phyloP scores from a whole-genome alignment of 768 basidiomycete species.

The Suillus hirtellus region DNA sequence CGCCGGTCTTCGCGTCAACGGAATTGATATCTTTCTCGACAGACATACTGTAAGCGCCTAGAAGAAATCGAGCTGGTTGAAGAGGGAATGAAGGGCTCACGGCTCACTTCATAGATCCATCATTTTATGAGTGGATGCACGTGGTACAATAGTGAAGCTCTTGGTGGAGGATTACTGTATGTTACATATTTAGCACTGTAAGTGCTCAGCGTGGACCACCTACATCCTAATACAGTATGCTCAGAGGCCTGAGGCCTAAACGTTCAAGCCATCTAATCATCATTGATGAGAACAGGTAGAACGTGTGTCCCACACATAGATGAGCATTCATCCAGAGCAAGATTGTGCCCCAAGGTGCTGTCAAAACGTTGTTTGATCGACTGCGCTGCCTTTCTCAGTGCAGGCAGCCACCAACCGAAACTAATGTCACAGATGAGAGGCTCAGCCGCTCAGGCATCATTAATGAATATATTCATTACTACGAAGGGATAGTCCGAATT shows the following conservation, averaged over 20 bases:
- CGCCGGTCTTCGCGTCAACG: slow-evolving; percentile 12
- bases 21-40: slow-evolving; percentile 18
- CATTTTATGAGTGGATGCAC: slow-evolving; percentile 31
- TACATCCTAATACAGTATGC: slow-evolving; percentile 3
- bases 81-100: slow-evolving; percentile 3
- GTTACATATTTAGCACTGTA: slow-evolving; percentile 12
- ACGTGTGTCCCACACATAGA: neutral
- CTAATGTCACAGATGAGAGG: neutral
- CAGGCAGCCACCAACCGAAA: neutral
- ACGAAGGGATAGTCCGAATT: neutral
- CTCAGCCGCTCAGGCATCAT: too few species aligned
- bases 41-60: slow-evolving; percentile 19
- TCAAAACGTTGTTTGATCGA: neutral
- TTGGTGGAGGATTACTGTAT: neutral
- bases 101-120: slow-evolving; percentile 1
- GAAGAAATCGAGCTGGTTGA: slow-evolving; percentile 2
- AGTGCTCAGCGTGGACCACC: neutral
- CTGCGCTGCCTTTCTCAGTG: neutral
- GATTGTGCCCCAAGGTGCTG: neutral
- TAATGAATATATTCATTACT: too few species aligned
- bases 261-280: neutral
- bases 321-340: neutral
- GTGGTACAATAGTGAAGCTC: slow-evolving; percentile 17
- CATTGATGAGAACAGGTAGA: neutral
- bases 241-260: neutral